Evolutionary conservation across 2,329 filamentous ascomycete genomes (phyloP), one percentile per base, ranked within the genome.

Genomic region (Incumbomyces delicatus): DNA sequence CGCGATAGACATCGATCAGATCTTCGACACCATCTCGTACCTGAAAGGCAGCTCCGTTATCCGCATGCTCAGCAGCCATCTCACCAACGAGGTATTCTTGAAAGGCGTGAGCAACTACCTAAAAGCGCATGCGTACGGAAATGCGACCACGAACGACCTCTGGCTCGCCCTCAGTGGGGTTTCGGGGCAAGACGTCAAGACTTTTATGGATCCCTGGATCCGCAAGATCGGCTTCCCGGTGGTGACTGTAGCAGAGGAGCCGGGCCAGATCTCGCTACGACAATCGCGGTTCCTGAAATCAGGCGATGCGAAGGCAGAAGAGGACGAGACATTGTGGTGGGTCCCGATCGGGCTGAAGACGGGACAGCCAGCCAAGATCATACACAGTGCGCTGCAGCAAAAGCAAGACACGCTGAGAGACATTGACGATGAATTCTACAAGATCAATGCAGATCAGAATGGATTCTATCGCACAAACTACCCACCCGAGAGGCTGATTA

Each of bases 21-120:
- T 96, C 55, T 98, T 98, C 61, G 92, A 98, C 64, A 79, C 83
- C 63, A 96, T 98, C 67, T 94, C 86, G 67, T 98, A 96, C 63
- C 75, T 94, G 52, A 96, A 98, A 71, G 92, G 92, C 31, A 94
- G 87, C 69, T 95, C 90, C 2, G 86, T 92, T 50, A 92, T 98
- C 61, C 85, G 92, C 61, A 98, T 98, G 92, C 70, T 98, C 58
- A 90, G 87, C 57, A 83, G 84, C 58, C 86, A 96, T 64, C 78
- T 98, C 14, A 88, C 88, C 12, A 81, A 85, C 44, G 81, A 95
- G 59, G 85, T 79, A 1, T 98, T 98, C 74, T 73, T 98, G 44
- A 82, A 85, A 61, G 92, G 92, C 57, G 89, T 98, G 41, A 81
- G 86, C 14, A 80, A 83, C 58, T 98, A 98, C 66, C 77, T 98